Evolutionary conservation across 148 eudicot genomes (phyloP), one percentile per base, ranked within the genome.

Genomic region (Drosera capensis): DNA sequence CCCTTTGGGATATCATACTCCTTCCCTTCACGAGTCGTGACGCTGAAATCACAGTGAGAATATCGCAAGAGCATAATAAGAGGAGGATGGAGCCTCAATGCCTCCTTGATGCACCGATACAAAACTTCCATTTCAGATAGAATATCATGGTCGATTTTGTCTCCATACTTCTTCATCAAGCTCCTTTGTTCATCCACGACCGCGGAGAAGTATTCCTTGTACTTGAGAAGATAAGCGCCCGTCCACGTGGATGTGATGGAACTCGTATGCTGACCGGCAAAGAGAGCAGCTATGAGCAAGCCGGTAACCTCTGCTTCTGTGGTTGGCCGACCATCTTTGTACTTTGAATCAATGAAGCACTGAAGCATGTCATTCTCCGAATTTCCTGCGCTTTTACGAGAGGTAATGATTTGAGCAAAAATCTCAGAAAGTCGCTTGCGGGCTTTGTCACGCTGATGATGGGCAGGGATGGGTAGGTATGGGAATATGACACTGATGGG

Each of bases 201-300:
- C 9, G 66, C 60, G 0, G 79, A 48, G 41, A 79, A 37, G 70
- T 52, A 75, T 22, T 68, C 54, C 43, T 73, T 70, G 64, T 72
- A 40, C 22, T 66, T 55, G 6, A 83, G 66, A 54, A 88, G 94
- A 63, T 83, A 88, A 2, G 94, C 94, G 14, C 94, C 96, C 0
- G 96, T 74, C 96, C 96, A 88, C 14, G 78, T 74, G 43, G 96
- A 88, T 22, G 96, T 88, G 46, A 88, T 88, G 40, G 96, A 83
- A 40, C 96, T 88, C 0, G 96, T 88, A 57, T 83, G 96, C 55
- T 88, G 96, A 38, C 96, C 96, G 5, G 94, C 96, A 54, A 88
- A 88, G 16, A 88, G 73, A 17, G 96, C 94, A 43, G 96, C 96
- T 43, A 88, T 88, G 19, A 88, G 92, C 46, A 88, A 52, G 40